Evolutionary conservation across 2,329 filamentous ascomycete genomes (phyloP), one percentile per base, ranked within the genome.

Genomic region (Calycina marina): DNA sequence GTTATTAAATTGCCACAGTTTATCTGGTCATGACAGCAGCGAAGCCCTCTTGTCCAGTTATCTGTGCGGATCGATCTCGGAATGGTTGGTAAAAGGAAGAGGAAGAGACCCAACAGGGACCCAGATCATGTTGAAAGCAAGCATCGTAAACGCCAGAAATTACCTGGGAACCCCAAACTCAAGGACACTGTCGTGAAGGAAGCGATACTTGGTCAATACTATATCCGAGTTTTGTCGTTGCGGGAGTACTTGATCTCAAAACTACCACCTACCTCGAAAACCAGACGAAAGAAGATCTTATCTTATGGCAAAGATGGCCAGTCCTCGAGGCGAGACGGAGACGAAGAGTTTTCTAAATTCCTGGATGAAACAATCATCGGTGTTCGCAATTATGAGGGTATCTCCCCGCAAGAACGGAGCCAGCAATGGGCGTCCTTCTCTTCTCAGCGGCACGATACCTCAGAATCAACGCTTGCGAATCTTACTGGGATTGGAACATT

Each of bases 191-290:
- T 48, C 4, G 47, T 59, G 33, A 54, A 57, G 36, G 75, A 83
- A 49, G 69, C 72, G 33, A 65, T 90, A 18, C 62, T 93, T 35
- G 63, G 63, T 28, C 66, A 68, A 39, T 80, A 77, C 56, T 93
- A 85, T 55, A 56, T 65, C 5, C 56, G 64, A 28, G 66, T 85
- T 9, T 54, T 71, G 34, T 74, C 74, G 0, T 59, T 93, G 36
- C 73, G 83, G 45, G 63, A 77, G 36, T 81, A 83, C 57, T 59
- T 86, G 24, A 59, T 86, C 29, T 60, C 61, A 13, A 69, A 63
- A 38, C 65, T 92, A 8, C 77, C 81, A 0, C 43, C 54, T n/a
- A 63, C 70, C 8, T 88, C 82, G 4, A 78, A 65, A 34, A 51
- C 74, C 33, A 59, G 72, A 28, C 59, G 67, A 17, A 70, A 62